phyloP scores from a whole-genome alignment of 2,329 filamentous ascomycete species.

The Trichoderma brevicompactum region DNA sequence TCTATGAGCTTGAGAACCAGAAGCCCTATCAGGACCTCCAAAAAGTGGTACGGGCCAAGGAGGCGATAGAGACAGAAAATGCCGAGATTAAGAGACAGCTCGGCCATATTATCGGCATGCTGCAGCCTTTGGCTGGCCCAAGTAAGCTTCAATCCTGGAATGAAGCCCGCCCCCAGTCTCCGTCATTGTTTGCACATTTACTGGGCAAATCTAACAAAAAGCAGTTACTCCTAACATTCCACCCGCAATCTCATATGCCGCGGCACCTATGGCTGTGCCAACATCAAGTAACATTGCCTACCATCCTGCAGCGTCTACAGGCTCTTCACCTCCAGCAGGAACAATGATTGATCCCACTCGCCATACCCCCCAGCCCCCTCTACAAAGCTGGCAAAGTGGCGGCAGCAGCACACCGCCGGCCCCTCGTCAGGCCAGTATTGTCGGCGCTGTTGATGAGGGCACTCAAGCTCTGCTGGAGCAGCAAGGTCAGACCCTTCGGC shows the following conservation, averaged over 20 bases:
- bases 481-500: conserved; percentile 55
- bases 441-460: conserved; percentile 12
- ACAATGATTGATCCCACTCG: neutral
- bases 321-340: conserved; percentile 4
- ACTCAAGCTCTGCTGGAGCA: conserved; percentile 44
- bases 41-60: conserved; percentile 73
- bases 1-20: conserved; percentile 76
- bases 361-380: conserved; percentile 2
- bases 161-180: neutral
- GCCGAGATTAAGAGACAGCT: conserved; percentile 74
- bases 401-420: conserved; percentile 15
- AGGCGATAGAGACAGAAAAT: conserved; percentile 78
- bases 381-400: conserved; percentile 19
- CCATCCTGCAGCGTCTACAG: neutral
- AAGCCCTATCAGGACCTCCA: conserved; percentile 86
- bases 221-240: conserved; percentile 39
- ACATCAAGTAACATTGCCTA: conserved; percentile 31
- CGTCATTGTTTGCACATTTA: neutral
- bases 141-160: conserved; percentile 31
- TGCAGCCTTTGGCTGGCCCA: conserved; percentile 60
- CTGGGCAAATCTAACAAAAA: neutral
- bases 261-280: conserved; percentile 33
- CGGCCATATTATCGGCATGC: conserved; percentile 65
- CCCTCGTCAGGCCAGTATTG: neutral
- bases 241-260: conserved; percentile 38